These are phyloP conservation scores for Nicotiana paniculata DNA, from an alignment of 257 asterid genomes.

Conservation along the genomic window DNA sequence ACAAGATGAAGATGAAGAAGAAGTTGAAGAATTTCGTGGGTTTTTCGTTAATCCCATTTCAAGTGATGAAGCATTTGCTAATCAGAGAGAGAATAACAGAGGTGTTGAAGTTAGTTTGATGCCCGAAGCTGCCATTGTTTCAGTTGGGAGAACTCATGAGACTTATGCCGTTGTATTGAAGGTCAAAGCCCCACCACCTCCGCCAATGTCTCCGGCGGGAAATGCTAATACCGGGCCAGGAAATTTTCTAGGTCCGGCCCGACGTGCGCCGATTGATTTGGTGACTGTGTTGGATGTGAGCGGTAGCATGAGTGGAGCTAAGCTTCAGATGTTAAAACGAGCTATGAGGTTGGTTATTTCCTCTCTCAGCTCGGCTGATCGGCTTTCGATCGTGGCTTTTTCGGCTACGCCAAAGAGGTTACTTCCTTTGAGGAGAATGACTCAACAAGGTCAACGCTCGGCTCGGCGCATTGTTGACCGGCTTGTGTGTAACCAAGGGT, in stretches of 20 bases:
- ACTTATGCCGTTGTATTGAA: conserved; percentile 65
- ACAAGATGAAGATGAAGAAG: conserved; percentile 21
- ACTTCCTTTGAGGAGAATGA: conserved; percentile 63
- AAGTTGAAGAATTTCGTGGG: conserved; percentile 64
- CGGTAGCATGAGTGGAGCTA: conserved; percentile 71
- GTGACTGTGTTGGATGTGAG: conserved; percentile 83
- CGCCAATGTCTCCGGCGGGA: conserved; percentile 14
- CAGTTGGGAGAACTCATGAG: conserved; percentile 43
- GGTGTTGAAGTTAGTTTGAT: conserved; percentile 42
- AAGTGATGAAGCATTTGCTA: conserved; percentile 23
- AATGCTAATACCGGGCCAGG: conserved; percentile 5
- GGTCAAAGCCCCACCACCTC: conserved; percentile 50
- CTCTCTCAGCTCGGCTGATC: conserved; percentile 81
- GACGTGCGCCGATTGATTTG: conserved; percentile 82
- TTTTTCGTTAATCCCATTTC: conserved; percentile 60
- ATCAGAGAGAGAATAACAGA: conserved; percentile 14
- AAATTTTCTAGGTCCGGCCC: conserved; percentile 29
- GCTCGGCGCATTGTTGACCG: conserved; percentile 58
- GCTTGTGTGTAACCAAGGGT: conserved; percentile 61
- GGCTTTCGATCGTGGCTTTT: conserved; percentile 67
- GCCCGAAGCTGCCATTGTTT: conserved; percentile 74
- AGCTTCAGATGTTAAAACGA: conserved; percentile 84
- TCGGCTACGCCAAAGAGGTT: conserved; percentile 58
- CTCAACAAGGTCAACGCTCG: conserved; percentile 54
- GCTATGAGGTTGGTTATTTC: conserved; percentile 83